Evolutionary conservation across 1,139 yeast genomes (phyloP), one percentile per base, ranked within the genome.

Genomic region (Yamadazyma buinensis): DNA sequence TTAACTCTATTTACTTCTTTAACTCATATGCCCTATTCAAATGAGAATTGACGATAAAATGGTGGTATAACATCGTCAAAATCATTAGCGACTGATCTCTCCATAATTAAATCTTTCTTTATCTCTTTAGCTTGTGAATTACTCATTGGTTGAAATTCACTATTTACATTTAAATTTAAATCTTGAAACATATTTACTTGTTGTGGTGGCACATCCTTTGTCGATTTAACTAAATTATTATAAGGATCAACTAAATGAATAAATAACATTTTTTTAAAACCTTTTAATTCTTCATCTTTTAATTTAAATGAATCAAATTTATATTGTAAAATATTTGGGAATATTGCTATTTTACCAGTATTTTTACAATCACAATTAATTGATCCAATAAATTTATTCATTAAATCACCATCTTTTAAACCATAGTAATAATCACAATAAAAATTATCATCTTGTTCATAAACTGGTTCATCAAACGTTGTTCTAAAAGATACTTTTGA

Each of bases 301-400:
- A 68, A 57, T 31, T 55, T 57, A 44, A 69, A 69, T 2, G 61
- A 54, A 32, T 60, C 64, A 14, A 68, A 70, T 29, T 53, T 61
- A 42, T 67, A 74, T 44, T 67, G 75, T 34, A 48, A 55, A 22
- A 46, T 41, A 43, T 68, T 68, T 4, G 74, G 73, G 42, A 67
- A 68, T 7, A 67, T 51, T 6, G 67, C 36, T 5, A 67, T 35
- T 7, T 64, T 43, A 13, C n/a, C n/a, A n/a, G n/a, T n/a, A 17
- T 17, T 17, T 36, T 56, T 59, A 36, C 61, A 53, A 14, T 43
- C 34, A 17, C 59, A 48, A 12, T 48, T 49, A 13, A 62, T 49
- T 1, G 47, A 30, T 0, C 72, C 73, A 6, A 58, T 23, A 7
- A 35, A 26, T 24, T 34, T 38, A 4, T 36, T 38, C 55, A 61